These are phyloP conservation scores for Mycena rosella DNA, from an alignment of 768 basidiomycete species.

Conservation along the genomic window DNA sequence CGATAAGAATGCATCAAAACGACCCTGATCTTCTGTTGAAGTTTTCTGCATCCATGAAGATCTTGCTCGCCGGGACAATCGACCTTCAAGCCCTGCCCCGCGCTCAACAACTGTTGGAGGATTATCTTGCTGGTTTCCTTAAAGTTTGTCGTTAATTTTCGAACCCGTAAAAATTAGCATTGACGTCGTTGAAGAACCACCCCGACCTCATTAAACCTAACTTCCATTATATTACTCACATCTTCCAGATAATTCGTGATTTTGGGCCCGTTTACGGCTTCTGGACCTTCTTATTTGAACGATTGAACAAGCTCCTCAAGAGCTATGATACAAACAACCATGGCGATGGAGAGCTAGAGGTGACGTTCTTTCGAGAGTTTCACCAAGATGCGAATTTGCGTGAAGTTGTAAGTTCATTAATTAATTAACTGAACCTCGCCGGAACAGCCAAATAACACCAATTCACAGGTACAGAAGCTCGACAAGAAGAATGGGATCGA, in stretches of 20 bases:
- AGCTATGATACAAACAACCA: slow-evolving; percentile 42
- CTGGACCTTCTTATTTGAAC: slow-evolving; percentile 48
- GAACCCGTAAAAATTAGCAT: too few species aligned
- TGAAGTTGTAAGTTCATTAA: slow-evolving; percentile 29
- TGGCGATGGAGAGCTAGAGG: slow-evolving; percentile 44
- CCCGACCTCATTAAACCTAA: slow-evolving; percentile 27
- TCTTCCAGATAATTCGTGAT: slow-evolving; percentile 16
- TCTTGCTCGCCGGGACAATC: slow-evolving; percentile 35
- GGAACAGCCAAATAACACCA: neutral
- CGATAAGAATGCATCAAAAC: slow-evolving; percentile 8
- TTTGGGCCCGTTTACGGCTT: slow-evolving; percentile 47
- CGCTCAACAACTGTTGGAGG: slow-evolving; percentile 24
- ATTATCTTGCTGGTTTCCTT: slow-evolving; percentile 15
- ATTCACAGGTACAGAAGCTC: neutral
- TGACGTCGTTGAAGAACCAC: slow-evolving; percentile 1
- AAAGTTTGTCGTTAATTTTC: slow-evolving; percentile 15
- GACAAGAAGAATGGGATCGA: neutral
- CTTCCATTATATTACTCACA: slow-evolving; percentile 23
- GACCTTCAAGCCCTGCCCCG: slow-evolving; percentile 14
- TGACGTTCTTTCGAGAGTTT: slow-evolving; percentile 44
- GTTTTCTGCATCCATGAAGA: slow-evolving; percentile 19
- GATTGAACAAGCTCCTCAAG: slow-evolving; percentile 49
- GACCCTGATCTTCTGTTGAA: slow-evolving; percentile 12
- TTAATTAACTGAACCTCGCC: too few species aligned
- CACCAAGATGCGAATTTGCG: slow-evolving; percentile 26